Evolutionary conservation across 768 basidiomycete genomes (phyloP).

Genomic region (Asterophora parasitica): DNA sequence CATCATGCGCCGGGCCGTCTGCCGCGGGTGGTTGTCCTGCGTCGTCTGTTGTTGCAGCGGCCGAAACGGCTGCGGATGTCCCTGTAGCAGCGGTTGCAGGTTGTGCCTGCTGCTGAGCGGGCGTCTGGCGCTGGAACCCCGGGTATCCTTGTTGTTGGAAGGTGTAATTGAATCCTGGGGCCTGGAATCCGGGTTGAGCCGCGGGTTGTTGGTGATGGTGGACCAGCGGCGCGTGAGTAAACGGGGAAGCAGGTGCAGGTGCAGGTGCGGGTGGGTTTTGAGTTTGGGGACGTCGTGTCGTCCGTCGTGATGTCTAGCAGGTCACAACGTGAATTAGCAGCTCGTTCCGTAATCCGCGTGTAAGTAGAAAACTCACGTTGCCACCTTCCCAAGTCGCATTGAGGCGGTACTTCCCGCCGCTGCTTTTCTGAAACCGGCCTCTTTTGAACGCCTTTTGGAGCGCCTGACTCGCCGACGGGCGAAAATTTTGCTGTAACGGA

Average conservation of each 20-base stretch:
- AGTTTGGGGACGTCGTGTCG: slow-evolving; percentile 78
- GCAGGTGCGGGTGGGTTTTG: slow-evolving; percentile 27
- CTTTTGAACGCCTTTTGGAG: slow-evolving; percentile 82
- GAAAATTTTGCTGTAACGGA: slow-evolving; percentile 83
- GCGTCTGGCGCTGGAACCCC: too few relatives aligned
- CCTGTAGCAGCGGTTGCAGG: slow-evolving; percentile 15
- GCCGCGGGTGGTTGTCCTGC: slow-evolving; percentile 13
- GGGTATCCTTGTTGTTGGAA: slow-evolving; percentile 16
- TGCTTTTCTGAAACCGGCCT: slow-evolving; percentile 73
- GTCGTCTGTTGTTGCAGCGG: background rate
- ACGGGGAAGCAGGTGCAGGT: slow-evolving; percentile 42
- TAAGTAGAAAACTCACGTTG: slow-evolving; percentile 45
- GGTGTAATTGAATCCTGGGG: slow-evolving; percentile 10
- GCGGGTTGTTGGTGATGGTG: slow-evolving; percentile 30
- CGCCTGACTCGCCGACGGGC: slow-evolving; percentile 86
- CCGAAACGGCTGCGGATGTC: slow-evolving; percentile 9
- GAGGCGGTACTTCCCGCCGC: slow-evolving; percentile 68
- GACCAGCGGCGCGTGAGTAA: slow-evolving; percentile 52
- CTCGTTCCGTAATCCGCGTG: background rate
- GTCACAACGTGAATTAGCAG: background rate
- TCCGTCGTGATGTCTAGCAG: slow-evolving; percentile 65
- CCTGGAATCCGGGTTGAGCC: slow-evolving; percentile 11
- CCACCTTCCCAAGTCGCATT: slow-evolving; percentile 80
- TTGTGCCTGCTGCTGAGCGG: slow-evolving; percentile 24
- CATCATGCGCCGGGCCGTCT: slow-evolving; percentile 45